A percentile compares a stretch with the other conserved stretches of the same genome.
phyloP scores from a whole-genome alignment of 768 basidiomycete genomes.

The Punctularia strigosozonata region DNA sequence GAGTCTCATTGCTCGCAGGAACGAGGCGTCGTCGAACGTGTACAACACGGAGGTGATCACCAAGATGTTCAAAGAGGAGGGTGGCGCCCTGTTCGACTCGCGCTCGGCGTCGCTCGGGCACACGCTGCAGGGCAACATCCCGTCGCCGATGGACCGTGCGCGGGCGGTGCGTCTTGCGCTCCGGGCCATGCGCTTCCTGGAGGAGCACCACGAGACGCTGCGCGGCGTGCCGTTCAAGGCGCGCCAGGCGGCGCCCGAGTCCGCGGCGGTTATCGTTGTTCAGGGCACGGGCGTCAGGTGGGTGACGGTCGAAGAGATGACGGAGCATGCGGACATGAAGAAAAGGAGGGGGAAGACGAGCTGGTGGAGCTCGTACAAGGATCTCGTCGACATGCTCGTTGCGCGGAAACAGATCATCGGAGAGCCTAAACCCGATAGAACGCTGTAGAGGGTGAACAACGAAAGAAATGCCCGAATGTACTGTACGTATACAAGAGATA shows the following conservation, averaged over 20 bases:
- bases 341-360: slow-evolving; percentile 65
- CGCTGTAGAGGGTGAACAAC: too few species aligned
- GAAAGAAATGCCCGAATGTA: too few species aligned
- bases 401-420: slow-evolving; percentile 52
- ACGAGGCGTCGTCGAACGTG: slow-evolving; percentile 75
- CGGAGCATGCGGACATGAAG: slow-evolving; percentile 82
- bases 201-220: slow-evolving; percentile 59
- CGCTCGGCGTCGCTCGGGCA: slow-evolving; percentile 95
- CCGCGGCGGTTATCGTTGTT: slow-evolving; percentile 86
- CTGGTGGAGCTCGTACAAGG: slow-evolving; percentile 70
- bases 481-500: too few species aligned
- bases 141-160: slow-evolving; percentile 88
- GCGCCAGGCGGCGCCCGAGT: slow-evolving; percentile 46
- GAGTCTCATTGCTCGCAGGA: slow-evolving; percentile 32
- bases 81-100: slow-evolving; percentile 84
- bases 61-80: slow-evolving; percentile 92
- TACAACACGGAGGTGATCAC: slow-evolving; percentile 90
- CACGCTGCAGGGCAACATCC: slow-evolving; percentile 91
- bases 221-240: slow-evolving; percentile 35
- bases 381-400: slow-evolving; percentile 63
- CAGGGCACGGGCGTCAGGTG: slow-evolving; percentile 72
- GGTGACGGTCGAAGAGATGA: slow-evolving; percentile 78
- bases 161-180: slow-evolving; percentile 84
- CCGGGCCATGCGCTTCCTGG: slow-evolving; percentile 91
- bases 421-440: too few species aligned